Evolutionary conservation across 1,284 basidiomycete species (phyloP).

Genomic region (Tilletia walkeri): DNA sequence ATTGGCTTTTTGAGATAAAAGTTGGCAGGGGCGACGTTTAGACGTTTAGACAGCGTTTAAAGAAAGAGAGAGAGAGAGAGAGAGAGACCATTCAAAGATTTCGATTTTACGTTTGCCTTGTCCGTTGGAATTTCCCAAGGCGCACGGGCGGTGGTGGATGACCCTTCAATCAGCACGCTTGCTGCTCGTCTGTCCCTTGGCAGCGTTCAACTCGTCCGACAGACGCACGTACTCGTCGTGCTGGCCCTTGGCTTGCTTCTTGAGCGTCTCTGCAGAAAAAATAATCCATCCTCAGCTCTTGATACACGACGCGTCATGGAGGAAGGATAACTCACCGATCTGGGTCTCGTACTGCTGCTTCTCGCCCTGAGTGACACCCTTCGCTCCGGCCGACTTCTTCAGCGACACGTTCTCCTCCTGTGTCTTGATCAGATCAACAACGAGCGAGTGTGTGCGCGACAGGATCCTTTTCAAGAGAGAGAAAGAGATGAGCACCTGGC

Average conservation of each 20-base stretch:
- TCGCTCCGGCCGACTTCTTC: slow-evolving; percentile 65
- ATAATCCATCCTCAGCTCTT: slow-evolving; percentile 12
- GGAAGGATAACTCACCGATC: slow-evolving; percentile 30
- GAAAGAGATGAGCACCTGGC: background rate
- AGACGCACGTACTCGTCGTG: slow-evolving; percentile 54
- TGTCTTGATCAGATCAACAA: slow-evolving; percentile 82
- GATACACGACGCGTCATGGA: background rate
- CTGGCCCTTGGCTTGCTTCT: slow-evolving; percentile 53
- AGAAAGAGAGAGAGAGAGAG: too few species aligned
- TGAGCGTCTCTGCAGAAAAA: slow-evolving; percentile 38
- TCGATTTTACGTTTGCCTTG: too few species aligned
- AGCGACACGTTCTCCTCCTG: slow-evolving; percentile 83
- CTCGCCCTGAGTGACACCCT: slow-evolving; percentile 38
- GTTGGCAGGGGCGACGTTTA: too few species aligned
- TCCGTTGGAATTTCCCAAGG: too few species aligned
- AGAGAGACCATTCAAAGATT: too few species aligned
- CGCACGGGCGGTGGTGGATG: too few species aligned
- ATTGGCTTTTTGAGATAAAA: too few species aligned
- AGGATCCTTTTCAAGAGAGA: slow-evolving; percentile 62
- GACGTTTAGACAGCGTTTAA: too few species aligned
- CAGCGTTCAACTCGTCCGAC: slow-evolving; percentile 48
- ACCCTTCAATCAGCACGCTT: slow-evolving; percentile 29
- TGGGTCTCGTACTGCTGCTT: slow-evolving; percentile 38
- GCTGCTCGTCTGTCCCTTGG: slow-evolving; percentile 38
- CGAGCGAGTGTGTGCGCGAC: slow-evolving; percentile 85